Conservation (phyloP, 768 basidiomycete genomes). For the Boletus speciosus region DNA sequence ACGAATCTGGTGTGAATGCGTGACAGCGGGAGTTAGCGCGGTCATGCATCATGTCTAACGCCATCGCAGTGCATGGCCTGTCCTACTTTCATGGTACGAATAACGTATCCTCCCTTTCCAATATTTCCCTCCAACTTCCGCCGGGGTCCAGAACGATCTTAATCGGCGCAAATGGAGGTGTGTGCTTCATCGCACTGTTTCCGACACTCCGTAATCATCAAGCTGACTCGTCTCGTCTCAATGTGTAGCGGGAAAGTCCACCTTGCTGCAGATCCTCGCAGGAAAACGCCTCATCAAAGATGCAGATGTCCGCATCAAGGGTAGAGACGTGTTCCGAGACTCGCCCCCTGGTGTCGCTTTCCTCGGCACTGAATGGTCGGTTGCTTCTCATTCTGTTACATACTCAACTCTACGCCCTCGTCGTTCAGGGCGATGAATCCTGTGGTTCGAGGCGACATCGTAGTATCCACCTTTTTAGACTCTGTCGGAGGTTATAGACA, state of each 20-base stretch:
- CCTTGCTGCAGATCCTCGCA: slow-evolving; percentile 88
- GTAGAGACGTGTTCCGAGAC: slow-evolving; percentile 84
- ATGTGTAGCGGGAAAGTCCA: slow-evolving; percentile 84
- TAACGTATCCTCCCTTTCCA: slow-evolving; percentile 50
- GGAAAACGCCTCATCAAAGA: slow-evolving; percentile 78
- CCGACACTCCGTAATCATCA: background rate
- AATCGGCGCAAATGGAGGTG: slow-evolving; percentile 93
- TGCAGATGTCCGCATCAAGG: slow-evolving; percentile 68
- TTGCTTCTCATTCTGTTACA: slow-evolving; percentile 6
- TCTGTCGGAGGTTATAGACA: slow-evolving; percentile 95
- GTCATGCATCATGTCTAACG: background rate
- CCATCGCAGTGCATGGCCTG: slow-evolving; percentile 43
- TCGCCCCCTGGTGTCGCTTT: slow-evolving; percentile 80
- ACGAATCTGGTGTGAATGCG: background rate
- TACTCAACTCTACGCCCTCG: background rate
- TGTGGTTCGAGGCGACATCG: slow-evolving; percentile 89
- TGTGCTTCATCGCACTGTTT: slow-evolving; percentile 21
- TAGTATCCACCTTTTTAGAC: slow-evolving; percentile 92
- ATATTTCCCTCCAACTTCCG: slow-evolving; percentile 65
- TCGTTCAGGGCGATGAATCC: slow-evolving; percentile 89
- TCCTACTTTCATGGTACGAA: slow-evolving; percentile 54
- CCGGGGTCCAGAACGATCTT: slow-evolving; percentile 80
- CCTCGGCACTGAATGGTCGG: slow-evolving; percentile 91
- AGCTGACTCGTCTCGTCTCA: background rate
- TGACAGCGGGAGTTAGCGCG: background rate